A percentile compares a stretch with the other conserved stretches of the same genome.
Evolutionary conservation across 2,329 filamentous ascomycete genomes (phyloP).

Genomic region (Eurotiales sp.): DNA sequence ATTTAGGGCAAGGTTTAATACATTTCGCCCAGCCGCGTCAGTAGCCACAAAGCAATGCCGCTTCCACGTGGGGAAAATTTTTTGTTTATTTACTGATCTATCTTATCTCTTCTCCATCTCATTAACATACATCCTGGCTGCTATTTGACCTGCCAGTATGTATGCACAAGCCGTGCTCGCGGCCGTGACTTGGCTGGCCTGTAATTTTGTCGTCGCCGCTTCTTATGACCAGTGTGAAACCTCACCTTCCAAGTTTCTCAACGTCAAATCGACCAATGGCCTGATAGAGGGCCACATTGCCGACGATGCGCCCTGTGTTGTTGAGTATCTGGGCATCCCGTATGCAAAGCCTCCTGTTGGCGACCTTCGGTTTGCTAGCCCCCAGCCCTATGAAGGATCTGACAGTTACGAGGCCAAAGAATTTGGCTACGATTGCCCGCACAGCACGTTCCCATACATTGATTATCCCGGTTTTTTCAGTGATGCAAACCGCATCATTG

Average conservation of each 20-base stretch:
- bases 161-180: constrained; percentile 1
- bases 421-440: background rate
- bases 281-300: constrained; percentile 21
- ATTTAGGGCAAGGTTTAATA: no score
- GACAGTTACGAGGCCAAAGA: background rate
- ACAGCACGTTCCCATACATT: background rate
- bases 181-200: background rate
- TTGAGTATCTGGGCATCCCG: constrained; percentile 7
- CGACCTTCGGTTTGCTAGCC: constrained; percentile 6
- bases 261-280: constrained; percentile 23
- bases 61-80: no score
- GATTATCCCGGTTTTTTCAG: constrained; percentile 1
- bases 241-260: background rate
- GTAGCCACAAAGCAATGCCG: no score
- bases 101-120: no score
- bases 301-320: constrained; percentile 21
- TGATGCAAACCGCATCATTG: constrained; percentile 15
- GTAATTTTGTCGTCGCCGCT: background rate
- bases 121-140: no score
- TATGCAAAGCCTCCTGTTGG: constrained; percentile 9
- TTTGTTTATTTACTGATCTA: no score
- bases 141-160: background rate
- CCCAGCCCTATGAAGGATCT: background rate
- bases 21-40: no score
- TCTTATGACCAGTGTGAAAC: background rate